Base-by-base conservation (phyloP, 805 yeast genomes). In the Candida mattraensis region DNA sequence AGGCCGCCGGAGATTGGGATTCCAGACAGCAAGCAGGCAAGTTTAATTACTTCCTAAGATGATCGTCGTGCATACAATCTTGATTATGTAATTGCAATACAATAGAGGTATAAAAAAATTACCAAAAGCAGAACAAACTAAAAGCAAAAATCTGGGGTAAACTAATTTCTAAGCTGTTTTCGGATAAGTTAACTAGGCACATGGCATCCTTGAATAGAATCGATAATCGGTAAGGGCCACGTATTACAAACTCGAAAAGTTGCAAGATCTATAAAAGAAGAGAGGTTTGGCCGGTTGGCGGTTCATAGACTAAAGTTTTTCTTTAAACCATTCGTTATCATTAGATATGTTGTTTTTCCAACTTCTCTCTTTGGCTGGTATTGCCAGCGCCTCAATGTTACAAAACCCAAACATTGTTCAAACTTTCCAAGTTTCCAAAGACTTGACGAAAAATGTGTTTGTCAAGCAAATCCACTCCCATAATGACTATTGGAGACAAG, bases 11-110 rank as follows among this genome's bases (percentile, higher is more conserved):
- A 16, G 43, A 40, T 11, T 38, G 33, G 10, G 66, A 61, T 33
- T 43, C 63, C 3, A 74, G 93, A 61, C 70, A 74, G 17, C 72
- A 69, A 53, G 56, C 58, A 40, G 87, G 87, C 44, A 74, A 76
- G 58, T 71, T 69, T 61, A 72, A 76, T 53, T 85, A 79, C 66
- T 73, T 82, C 58, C 76, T 87, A 80, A 83, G 89, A 61, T 85
- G n/a, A n/a, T n/a, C n/a, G n/a, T n/a, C n/a, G n/a, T n/a, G n/a
- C n/a, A n/a, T n/a, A n/a, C n/a, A n/a, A n/a, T n/a, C n/a, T n/a
- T n/a, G n/a, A n/a, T n/a, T 63, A 51, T 9, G 6, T 34, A 14
- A 16, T 26, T 25, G 7, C 14, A 20, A 11, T 20, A 11, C 30
- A 10, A n/a, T 15, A 18, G n/a, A n/a, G 30, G 13, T 13, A 12